Evolutionary conservation across 768 basidiomycete genomes (phyloP).

Genomic region (Kondoa subrosea): DNA sequence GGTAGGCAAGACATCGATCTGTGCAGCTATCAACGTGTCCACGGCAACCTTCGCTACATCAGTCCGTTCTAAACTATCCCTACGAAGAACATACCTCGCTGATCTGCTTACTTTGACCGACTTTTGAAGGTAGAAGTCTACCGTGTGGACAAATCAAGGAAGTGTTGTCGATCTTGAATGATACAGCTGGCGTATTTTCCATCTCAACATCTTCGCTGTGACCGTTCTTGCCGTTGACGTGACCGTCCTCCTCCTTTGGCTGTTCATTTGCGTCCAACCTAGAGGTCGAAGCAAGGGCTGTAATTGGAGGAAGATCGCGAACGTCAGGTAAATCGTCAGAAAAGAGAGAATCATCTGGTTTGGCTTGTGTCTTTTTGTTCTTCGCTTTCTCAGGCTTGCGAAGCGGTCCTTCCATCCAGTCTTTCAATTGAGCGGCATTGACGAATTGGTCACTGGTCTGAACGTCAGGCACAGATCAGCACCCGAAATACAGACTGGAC

Average conservation of each 20-base stretch:
- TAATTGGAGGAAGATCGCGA: background rate
- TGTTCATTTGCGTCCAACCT: too few species aligned
- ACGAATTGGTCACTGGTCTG: background rate
- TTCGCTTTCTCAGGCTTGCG: background rate
- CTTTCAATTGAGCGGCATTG: background rate
- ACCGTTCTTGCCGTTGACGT: background rate
- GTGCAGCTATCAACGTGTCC: slow-evolving; percentile 35
- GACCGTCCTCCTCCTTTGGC: background rate
- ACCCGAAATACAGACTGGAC: background rate
- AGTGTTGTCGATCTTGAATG: slow-evolving; percentile 30
- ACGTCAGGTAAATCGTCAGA: too few species aligned
- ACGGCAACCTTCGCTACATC: background rate
- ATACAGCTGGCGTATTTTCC: slow-evolving; percentile 29
- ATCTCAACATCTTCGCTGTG: slow-evolving; percentile 1
- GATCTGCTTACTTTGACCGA: slow-evolving; percentile 52
- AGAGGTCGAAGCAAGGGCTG: background rate
- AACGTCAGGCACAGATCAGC: background rate
- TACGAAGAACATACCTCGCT: slow-evolving; percentile 36
- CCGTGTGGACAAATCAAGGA: slow-evolving; percentile 51
- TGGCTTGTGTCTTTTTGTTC: background rate
- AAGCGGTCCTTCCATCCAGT: background rate
- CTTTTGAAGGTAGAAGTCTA: slow-evolving; percentile 45
- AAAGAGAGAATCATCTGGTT: background rate
- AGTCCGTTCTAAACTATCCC: background rate
- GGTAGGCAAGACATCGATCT: slow-evolving; percentile 39